Percentiles rank a stretch among this genome's conserved stretches.
Conservation (phyloP, 352 stramenopile species). For the Phytopythium ostracodes region DNA sequence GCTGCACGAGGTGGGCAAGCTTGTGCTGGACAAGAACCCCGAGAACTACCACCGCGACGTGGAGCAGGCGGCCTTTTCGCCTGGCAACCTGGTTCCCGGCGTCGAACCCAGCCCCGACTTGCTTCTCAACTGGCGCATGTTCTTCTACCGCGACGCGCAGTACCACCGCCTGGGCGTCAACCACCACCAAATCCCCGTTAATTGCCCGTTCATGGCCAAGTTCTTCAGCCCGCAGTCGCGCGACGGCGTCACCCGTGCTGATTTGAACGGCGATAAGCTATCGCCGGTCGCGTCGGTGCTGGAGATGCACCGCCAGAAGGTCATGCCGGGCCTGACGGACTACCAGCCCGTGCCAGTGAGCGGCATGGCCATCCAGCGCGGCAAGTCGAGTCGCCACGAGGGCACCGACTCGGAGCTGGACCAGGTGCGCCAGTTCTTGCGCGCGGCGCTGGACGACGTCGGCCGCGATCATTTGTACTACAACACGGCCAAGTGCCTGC, state of each 20-base stretch:
- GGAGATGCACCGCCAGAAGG: background rate
- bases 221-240: conserved; percentile 27
- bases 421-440: conserved; percentile 66
- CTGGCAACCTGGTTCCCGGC: conserved; percentile 85
- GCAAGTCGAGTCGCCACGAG: conserved; percentile 60
- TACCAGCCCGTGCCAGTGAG: conserved; percentile 77
- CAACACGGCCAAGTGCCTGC: conserved; percentile 55
- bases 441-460: conserved; percentile 52
- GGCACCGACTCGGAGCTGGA: conserved; percentile 54
- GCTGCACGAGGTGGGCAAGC: conserved; percentile 65
- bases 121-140: conserved; percentile 86
- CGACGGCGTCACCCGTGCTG: conserved; percentile 61
- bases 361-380: conserved; percentile 26
- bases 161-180: conserved; percentile 87
- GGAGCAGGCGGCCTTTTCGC: conserved; percentile 88
- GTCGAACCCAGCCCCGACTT: conserved; percentile 85
- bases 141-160: conserved; percentile 88
- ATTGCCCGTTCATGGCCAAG: conserved; percentile 58
- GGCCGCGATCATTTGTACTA: conserved; percentile 54
- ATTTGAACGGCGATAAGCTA: conserved; percentile 29
- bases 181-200: conserved; percentile 89
- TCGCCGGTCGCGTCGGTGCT: background rate
- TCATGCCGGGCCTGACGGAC: conserved; percentile 46
- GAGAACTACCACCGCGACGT: conserved; percentile 90
- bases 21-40: conserved; percentile 87